Base-by-base conservation (phyloP, 1,139 yeast species). In the Geotrichum bryndzae region DNA sequence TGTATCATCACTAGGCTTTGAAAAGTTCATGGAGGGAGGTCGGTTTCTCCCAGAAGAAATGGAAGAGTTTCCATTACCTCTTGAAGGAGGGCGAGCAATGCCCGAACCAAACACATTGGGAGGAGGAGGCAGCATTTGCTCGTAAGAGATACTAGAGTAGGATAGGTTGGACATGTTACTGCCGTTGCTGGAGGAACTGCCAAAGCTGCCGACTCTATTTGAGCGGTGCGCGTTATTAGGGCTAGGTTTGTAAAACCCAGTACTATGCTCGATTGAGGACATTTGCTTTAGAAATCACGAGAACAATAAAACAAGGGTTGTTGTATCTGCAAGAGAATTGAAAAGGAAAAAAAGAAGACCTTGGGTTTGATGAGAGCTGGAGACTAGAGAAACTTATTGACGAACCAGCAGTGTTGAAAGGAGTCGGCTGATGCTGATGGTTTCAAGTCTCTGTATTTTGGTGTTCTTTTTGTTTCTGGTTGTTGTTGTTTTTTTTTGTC, bases 121-220 rank as follows among this genome's bases (percentile, higher is more conserved):
- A 41, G 60, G 60, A 52, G 60, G 56, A n/a, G 60, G 56, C 22
- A 57, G 56, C 53, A 55, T 18, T 27, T 31, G 53, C 13, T 59
- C 57, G 41, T 25, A 29, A 48, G 53, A 41, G 45, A 31, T 13
- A 41, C 56, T 35, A 27, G 51, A 35, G 29, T 25, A 31, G 31
- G 25, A 41, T 23, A 38, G 23, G 45, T 29, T 22, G 35, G 51
- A 29, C n/a, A 13, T 51, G 33, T 33, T 56, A 33, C 54, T 55
- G 18, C 38, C 50, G 29, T 5, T 33, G 45, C 55, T 51, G 6
- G 55, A 51, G 15, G 59, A 51, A 27, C 60, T 57, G 3, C 53
- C 60, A 52, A 57, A 57, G 48, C 60, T 57, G 4, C 56, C 48
- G 7, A 48, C 46, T 57, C 60, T 53, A 10, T 48, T n/a, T 7